Evolutionary conservation across 1,139 yeast species (phyloP), one percentile per base, ranked within the genome.

Genomic region (Magnusiomyces suaveolens): DNA sequence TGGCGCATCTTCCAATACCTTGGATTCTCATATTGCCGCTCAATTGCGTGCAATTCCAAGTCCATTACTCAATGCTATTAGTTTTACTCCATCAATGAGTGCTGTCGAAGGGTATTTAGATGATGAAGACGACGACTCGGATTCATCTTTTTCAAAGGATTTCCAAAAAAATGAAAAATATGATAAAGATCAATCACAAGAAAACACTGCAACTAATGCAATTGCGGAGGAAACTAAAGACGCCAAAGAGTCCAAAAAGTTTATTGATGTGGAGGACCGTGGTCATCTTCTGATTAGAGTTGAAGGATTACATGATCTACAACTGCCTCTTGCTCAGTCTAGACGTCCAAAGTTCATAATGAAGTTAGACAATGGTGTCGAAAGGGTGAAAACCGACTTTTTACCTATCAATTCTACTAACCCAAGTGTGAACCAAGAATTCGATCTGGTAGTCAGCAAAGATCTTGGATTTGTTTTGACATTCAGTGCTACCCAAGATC

Each of bases 311-410:
- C 75, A 76, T 57, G 80, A 78, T 52, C 67, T 89, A 39, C 69
- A 72, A 18, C 71, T 89, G 56, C 87, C 92, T 1, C 54, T 68
- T 14, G 70, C 64, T 24, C 46, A 51, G 21, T 57, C 48, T 36
- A 80, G 80, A 52, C 59, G 62, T 48, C 69, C 88, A 0, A 75
- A 75, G 53, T 81, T 86, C 69, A 79, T 81, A 44, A 66, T 89
- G 43, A 81, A 87, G 3, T 74, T 92, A 59, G 97, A 92, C 66
- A 90, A 92, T 67, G 96, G 96, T 2, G 81, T 83, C 36, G 96
- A 92, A 66, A 81, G 90, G 58, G 82, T 89, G 48, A 80, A 83
- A 46, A 89, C 96, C 0, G 82, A 87, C 33, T 80, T 79, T 64
- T 75, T 81, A 60, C 69, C 72, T 4, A 65, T 87, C 55, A 69